phyloP scores from a whole-genome alignment of 2,329 filamentous ascomycete species.

The Paracamarosporium sp. region DNA sequence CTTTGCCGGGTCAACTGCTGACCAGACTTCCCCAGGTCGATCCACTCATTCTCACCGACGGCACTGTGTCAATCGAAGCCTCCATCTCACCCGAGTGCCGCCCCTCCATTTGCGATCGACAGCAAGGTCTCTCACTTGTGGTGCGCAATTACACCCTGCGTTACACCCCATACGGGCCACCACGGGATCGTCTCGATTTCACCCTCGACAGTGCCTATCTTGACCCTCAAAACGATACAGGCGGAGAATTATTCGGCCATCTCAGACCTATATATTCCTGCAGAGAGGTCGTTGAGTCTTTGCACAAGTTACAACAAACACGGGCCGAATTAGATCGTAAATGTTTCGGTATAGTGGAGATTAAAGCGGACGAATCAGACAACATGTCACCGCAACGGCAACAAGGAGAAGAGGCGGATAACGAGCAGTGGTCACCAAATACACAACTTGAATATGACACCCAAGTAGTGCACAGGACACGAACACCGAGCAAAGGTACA shows the following conservation, averaged over 20 bases:
- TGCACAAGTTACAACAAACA: conserved; percentile 19
- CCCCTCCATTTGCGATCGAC: conserved; percentile 1
- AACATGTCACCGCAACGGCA: conserved; percentile 13
- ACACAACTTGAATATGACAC: conserved; percentile 31
- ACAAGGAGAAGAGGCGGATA: neutral
- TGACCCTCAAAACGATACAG: conserved; percentile 18
- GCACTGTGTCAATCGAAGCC: conserved; percentile 25
- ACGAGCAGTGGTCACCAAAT: conserved; percentile 6
- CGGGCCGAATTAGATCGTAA: conserved; percentile 21
- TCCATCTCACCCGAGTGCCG: conserved; percentile 19
- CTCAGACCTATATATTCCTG: conserved; percentile 13
- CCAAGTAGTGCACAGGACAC: conserved; percentile 21
- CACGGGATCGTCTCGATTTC: conserved; percentile 24
- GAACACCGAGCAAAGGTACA: neutral
- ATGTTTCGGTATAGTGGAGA: conserved; percentile 18
- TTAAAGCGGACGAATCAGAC: conserved; percentile 4
- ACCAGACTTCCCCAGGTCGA: conserved; percentile 15
- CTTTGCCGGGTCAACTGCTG: neutral
- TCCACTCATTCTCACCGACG: conserved; percentile 38
- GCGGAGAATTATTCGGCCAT: neutral
- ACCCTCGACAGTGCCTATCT: conserved; percentile 21
- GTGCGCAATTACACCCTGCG: conserved; percentile 32
- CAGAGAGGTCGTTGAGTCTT: conserved; percentile 7
- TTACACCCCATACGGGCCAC: conserved; percentile 36
- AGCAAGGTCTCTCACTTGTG: conserved; percentile 11